Evolutionary conservation across 139 green algal species (phyloP).

Genomic region (Yamagishiella unicocca): DNA sequence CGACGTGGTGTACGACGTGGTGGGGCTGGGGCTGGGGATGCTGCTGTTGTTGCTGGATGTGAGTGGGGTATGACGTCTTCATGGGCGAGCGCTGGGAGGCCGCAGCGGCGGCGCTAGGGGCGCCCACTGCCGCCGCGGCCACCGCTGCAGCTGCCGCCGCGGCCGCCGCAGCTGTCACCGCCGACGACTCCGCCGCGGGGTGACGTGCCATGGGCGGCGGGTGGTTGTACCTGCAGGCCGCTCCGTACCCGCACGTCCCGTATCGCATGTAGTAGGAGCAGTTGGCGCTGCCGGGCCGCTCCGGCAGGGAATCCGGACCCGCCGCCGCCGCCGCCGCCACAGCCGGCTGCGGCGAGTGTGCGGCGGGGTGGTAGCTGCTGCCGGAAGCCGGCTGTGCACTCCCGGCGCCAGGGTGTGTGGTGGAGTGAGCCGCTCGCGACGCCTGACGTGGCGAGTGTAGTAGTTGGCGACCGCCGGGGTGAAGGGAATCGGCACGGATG

Average conservation of each 20-base stretch:
- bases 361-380: too few species aligned
- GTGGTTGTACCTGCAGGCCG: conserved; percentile 25
- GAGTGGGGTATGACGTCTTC: background rate
- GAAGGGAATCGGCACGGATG: too few species aligned
- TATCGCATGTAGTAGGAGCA: conserved; percentile 31
- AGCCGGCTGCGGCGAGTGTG: too few species aligned
- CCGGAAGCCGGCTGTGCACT: too few species aligned
- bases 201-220: background rate
- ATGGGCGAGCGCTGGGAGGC: too few species aligned
- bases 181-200: background rate
- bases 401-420: too few species aligned
- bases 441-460: too few species aligned
- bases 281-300: background rate
- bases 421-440: too few species aligned
- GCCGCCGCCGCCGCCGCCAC: background rate
- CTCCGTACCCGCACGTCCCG: conserved; percentile 26
- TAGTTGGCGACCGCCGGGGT: too few species aligned
- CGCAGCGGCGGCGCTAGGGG: background rate
- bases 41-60: background rate
- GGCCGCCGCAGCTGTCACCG: background rate
- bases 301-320: background rate
- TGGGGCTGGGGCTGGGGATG: background rate
- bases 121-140: too few species aligned
- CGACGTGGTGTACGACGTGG: background rate
- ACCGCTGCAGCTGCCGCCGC: background rate